Base-by-base conservation (phyloP, 495 filamentous ascomycete genomes). In the Cercophora samala region DNA sequence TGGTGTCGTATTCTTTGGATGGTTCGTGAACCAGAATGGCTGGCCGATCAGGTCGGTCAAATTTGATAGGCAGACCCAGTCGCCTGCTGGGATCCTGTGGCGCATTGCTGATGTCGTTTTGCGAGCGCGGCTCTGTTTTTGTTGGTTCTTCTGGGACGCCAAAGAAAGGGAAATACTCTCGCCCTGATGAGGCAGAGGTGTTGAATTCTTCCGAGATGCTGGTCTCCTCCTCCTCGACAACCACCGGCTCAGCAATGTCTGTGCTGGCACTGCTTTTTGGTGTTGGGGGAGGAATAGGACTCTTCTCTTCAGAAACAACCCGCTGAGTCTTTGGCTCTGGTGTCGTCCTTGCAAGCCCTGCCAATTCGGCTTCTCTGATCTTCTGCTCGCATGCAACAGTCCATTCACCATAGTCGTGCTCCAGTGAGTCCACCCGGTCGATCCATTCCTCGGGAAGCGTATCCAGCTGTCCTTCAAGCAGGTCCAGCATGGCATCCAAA, bases 381-480 rank as follows among this genome's bases (percentile, higher is more conserved):
- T 76, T 77, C 19, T 67, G 71, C 58, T 84, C 81, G 42, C 79
- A 80, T 4, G 73, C 73, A 23, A 74, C 73, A 17, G 86, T 87
- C 96, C 95, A 98, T 17, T 85, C 80, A 8, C 86, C 85, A 77
- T 93, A 97, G n/a, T 90, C 85, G 13, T 85, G 81, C 72, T 99
- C 96, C 17, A 97, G 77, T 0, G 76, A 74, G 73, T 98, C 96
- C 71, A 98, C 85, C 6, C 88, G 82, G 65, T 93, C 91, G 58
- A 97, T 86, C 96, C 96, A 99, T 21, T 78, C 72, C 37, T 96
- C 92, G 0, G 95, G 95, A 11, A 99, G 74, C 3, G 89, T 89
- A 70, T 99, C 95, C 63, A 89, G 82, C 25, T 87, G 83, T 5
- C 91, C 93, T 73, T 97, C 95, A 11, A 98, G 79, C 11, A 86